Percentiles rank a stretch among this genome's conserved stretches.
Conservation (phyloP, 2,329 filamentous ascomycete genomes). For the Xylariaceae sp. region DNA sequence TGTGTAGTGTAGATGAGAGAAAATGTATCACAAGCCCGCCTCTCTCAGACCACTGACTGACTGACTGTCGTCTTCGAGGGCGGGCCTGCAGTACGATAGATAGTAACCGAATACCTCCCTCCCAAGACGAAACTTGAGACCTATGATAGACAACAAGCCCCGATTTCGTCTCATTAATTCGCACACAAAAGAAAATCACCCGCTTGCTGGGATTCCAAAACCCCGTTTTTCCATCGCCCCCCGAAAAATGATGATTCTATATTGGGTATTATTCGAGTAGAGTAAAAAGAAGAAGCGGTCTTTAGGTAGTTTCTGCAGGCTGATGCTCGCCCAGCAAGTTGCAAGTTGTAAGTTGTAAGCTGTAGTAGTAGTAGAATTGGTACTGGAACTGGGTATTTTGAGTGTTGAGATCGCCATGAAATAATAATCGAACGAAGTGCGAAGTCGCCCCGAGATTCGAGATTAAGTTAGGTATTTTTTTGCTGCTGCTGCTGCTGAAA, state of each 20-base stretch:
- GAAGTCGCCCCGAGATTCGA: slow-evolving; percentile 18
- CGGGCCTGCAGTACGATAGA: not conserved
- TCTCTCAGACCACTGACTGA: not conserved
- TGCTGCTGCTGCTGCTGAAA: slow-evolving; percentile 17
- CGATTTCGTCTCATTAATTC: slow-evolving; percentile 11
- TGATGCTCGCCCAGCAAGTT: slow-evolving; percentile 20
- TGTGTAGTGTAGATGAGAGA: slow-evolving; percentile 12
- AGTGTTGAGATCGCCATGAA: slow-evolving; percentile 25
- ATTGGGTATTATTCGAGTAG: slow-evolving; percentile 33
- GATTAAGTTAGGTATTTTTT: slow-evolving; percentile 19
- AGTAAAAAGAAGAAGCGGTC: slow-evolving; percentile 28
- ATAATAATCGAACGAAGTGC: slow-evolving; percentile 24
- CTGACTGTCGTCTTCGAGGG: slow-evolving; percentile 1
- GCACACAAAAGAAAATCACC: slow-evolving; percentile 32
- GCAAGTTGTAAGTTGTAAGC: too few relatives aligned
- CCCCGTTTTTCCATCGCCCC: slow-evolving; percentile 24
- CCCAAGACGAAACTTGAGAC: slow-evolving; percentile 3
- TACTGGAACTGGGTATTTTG: slow-evolving; percentile 24
- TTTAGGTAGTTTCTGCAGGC: slow-evolving; percentile 8
- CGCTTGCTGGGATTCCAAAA: slow-evolving; percentile 18
- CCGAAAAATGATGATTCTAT: slow-evolving; percentile 31
- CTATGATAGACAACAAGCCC: not conserved
- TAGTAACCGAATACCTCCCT: not conserved
- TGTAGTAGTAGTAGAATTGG: too few relatives aligned
- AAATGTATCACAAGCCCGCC: not conserved